phyloP scores from a whole-genome alignment of 2,329 filamentous ascomycete species.

The Sclerotinia subarctica region DNA sequence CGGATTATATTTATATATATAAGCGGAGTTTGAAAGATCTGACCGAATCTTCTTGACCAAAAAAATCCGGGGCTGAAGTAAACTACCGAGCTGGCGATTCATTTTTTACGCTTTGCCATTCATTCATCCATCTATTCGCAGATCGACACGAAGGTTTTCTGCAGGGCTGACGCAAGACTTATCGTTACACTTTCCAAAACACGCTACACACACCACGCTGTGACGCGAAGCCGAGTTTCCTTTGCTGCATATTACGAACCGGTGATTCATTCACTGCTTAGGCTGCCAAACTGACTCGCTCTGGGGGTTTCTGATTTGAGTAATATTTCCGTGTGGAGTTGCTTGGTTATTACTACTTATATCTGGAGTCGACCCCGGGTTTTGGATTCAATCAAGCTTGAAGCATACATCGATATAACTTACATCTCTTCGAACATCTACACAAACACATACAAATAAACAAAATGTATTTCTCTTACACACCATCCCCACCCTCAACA shows the following conservation, averaged over 20 bases:
- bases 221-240: conserved; percentile 6
- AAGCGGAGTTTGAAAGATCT: not conserved
- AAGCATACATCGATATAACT: not conserved
- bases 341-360: not conserved
- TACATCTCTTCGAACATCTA: not conserved
- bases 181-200: conserved; percentile 11
- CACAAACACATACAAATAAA: not conserved
- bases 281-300: conserved; percentile 12
- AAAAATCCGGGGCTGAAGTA: conserved; percentile 7
- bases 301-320: not conserved
- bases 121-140: conserved; percentile 6
- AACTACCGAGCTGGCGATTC: conserved; percentile 7
- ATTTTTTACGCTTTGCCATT: conserved; percentile 1
- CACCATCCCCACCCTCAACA: conserved; percentile 32
- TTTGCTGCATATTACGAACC: conserved; percentile 16
- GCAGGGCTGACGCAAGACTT: conserved; percentile 21
- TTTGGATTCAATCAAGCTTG: not conserved
- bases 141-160: conserved; percentile 8
- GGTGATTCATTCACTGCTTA: conserved; percentile 1
- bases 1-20: conserved; percentile 18
- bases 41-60: not conserved
- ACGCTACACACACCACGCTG: not conserved
- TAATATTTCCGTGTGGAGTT: not conserved
- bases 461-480: conserved; percentile 35
- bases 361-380: conserved; percentile 7